Evolutionary conservation across 1,284 basidiomycete genomes (phyloP).

Genomic region (Sanghuangporus baumii): DNA sequence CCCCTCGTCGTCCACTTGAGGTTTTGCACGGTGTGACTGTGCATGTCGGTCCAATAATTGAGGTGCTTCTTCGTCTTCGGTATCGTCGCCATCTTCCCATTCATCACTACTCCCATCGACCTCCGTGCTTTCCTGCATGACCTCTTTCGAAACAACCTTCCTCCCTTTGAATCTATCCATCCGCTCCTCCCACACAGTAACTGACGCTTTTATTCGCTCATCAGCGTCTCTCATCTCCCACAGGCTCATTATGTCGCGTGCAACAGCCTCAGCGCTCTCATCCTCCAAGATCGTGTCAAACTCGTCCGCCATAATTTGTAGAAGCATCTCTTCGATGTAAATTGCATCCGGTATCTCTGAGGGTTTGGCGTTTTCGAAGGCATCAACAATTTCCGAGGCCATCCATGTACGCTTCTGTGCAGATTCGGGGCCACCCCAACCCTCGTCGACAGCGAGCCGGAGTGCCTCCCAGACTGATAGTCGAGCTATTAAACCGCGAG

Average conservation of each 20-base stretch:
- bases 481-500: constrained; percentile 75
- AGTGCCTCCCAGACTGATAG: constrained; percentile 80
- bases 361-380: constrained; percentile 52
- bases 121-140: constrained; percentile 35
- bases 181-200: constrained; percentile 52
- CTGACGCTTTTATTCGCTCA: constrained; percentile 36
- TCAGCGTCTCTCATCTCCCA: constrained; percentile 44
- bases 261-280: constrained; percentile 66
- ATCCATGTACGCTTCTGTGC: constrained; percentile 77
- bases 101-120: constrained; percentile 36
- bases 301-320: constrained; percentile 80
- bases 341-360: constrained; percentile 52
- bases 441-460: constrained; percentile 74
- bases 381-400: constrained; percentile 76
- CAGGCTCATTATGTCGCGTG: constrained; percentile 61
- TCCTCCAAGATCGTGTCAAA: constrained; percentile 82
- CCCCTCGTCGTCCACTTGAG: constrained; percentile 81
- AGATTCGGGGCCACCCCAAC: constrained; percentile 76
- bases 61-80: constrained; percentile 42
- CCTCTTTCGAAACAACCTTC: constrained; percentile 45
- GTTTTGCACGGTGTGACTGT: constrained; percentile 42
- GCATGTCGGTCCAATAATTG: constrained; percentile 38
- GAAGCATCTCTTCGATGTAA: constrained; percentile 73
- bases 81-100: constrained; percentile 36
- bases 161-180: constrained; percentile 59